Conservation (phyloP, 306 rosid genomes). For the Rubus idaeus region DNA sequence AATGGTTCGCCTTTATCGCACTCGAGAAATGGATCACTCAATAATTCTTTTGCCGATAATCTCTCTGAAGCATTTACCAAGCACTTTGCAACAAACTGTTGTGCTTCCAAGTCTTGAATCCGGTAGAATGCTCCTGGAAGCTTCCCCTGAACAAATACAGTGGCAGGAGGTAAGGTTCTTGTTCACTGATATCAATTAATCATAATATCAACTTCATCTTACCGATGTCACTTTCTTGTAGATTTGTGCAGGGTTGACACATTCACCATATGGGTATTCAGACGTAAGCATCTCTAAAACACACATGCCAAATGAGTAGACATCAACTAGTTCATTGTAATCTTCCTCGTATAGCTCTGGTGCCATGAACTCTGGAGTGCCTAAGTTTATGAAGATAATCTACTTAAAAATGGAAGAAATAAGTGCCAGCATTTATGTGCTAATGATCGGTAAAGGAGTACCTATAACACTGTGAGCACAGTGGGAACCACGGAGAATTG, state of each 20-base stretch:
- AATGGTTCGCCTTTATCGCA: constrained; percentile 38
- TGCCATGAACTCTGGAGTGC: constrained; percentile 98
- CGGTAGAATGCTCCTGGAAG: constrained; percentile 64
- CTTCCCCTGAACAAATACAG: constrained; percentile 66
- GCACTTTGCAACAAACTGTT: constrained; percentile 63
- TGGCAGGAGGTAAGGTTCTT: constrained; percentile 14
- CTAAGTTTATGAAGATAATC: constrained; percentile 30
- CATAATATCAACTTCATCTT: constrained; percentile 22
- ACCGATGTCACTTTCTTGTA: constrained; percentile 95
- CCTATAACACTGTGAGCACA: constrained; percentile 91
- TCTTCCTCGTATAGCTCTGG: constrained; percentile 89
- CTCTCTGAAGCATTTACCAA: constrained; percentile 59
- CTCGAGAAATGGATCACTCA: constrained; percentile 66
- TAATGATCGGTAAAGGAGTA: constrained; percentile 23
- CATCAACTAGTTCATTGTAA: constrained; percentile 91
- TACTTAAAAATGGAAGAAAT: constrained; percentile 5
- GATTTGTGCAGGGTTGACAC: constrained; percentile 84
- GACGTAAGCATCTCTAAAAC: constrained; percentile 82
- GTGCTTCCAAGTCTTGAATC: constrained; percentile 69
- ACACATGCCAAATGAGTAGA: constrained; percentile 96
- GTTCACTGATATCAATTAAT: neutral
- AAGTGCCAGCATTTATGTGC: constrained; percentile 7
- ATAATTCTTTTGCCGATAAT: constrained; percentile 65
- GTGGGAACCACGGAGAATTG: constrained; percentile 69
- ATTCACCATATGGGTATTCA: constrained; percentile 84